phyloP scores from a whole-genome alignment of 163 green algal species.

The Coccomyxa subellipsoidea region DNA sequence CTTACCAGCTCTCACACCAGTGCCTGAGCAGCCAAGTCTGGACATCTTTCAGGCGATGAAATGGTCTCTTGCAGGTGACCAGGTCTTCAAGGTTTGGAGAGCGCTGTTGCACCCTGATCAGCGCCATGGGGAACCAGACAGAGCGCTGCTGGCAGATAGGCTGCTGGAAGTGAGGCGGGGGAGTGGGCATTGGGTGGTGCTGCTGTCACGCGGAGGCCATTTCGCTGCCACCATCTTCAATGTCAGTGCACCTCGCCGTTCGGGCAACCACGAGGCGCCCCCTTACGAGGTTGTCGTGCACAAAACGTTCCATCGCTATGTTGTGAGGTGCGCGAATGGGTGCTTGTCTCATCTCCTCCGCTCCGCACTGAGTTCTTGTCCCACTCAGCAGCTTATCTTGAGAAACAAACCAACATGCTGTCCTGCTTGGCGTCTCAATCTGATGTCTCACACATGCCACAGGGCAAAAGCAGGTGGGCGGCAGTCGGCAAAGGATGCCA shows the following conservation, averaged over 20 bases:
- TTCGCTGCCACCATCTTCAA: slow-evolving; percentile 80
- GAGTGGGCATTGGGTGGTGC: slow-evolving; percentile 60
- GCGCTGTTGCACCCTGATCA: slow-evolving; percentile 41
- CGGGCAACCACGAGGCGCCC: slow-evolving; percentile 15
- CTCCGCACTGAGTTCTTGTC: no score
- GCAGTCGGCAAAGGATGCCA: slow-evolving; percentile 85
- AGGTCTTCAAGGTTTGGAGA: slow-evolving; percentile 55
- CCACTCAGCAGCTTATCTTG: no score
- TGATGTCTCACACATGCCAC: neutral
- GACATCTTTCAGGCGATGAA: neutral
- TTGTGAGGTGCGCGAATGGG: slow-evolving; percentile 72
- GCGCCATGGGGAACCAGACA: neutral
- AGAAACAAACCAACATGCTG: no score
- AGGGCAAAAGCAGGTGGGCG: slow-evolving; percentile 81
- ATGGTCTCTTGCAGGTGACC: slow-evolving; percentile 36
- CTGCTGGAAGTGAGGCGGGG: slow-evolving; percentile 37
- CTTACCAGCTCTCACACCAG: neutral
- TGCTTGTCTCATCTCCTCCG: no score
- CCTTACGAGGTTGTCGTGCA: slow-evolving; percentile 65
- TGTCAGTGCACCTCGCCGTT: slow-evolving; percentile 6
- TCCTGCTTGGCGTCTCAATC: no score
- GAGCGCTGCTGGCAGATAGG: slow-evolving; percentile 26
- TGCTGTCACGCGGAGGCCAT: slow-evolving; percentile 81
- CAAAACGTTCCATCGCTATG: slow-evolving; percentile 85
- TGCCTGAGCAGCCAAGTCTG: neutral